phyloP scores from a whole-genome alignment of 2,329 filamentous ascomycete species.

The Phaeosphaeriaceae sp. region DNA sequence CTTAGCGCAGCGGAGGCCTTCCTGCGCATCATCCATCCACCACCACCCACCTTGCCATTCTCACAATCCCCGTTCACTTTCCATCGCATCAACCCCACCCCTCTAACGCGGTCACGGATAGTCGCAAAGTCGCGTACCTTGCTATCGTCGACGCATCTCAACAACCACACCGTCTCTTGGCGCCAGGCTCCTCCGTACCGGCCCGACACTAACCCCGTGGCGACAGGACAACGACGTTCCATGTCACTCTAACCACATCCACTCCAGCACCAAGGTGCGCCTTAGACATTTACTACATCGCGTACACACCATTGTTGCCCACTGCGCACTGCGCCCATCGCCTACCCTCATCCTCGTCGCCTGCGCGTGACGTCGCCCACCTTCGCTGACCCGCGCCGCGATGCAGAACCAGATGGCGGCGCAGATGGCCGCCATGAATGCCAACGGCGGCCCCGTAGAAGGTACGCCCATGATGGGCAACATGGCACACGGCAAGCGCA shows the following conservation, averaged over 20 bases:
- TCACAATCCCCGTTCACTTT: background rate
- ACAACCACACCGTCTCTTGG: background rate
- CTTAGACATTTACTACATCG: conserved; percentile 18
- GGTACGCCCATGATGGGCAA: conserved; percentile 72
- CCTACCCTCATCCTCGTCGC: conserved; percentile 17
- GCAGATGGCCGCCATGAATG: conserved; percentile 72
- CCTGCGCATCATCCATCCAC: background rate
- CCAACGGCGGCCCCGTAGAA: conserved; percentile 66
- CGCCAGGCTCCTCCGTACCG: conserved; percentile 23
- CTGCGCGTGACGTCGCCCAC: conserved; percentile 28
- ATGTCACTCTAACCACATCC: conserved; percentile 37
- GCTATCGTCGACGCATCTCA: conserved; percentile 3
- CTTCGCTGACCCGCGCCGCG: conserved; percentile 20
- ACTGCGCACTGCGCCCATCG: conserved; percentile 16
- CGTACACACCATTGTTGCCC: conserved; percentile 6
- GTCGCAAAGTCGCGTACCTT: background rate
- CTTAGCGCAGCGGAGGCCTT: background rate
- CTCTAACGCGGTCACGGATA: no score
- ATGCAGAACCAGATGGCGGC: conserved; percentile 62
- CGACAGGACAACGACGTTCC: conserved; percentile 36
- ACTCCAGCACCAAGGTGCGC: conserved; percentile 35
- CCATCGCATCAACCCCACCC: background rate
- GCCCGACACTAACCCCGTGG: conserved; percentile 13
- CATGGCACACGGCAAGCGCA: conserved; percentile 45
- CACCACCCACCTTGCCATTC: background rate